A percentile compares a stretch with the other conserved stretches of the same genome.
phyloP scores from a whole-genome alignment of 164 flowering plant genomes.

The Tinospora cordifolia region DNA sequence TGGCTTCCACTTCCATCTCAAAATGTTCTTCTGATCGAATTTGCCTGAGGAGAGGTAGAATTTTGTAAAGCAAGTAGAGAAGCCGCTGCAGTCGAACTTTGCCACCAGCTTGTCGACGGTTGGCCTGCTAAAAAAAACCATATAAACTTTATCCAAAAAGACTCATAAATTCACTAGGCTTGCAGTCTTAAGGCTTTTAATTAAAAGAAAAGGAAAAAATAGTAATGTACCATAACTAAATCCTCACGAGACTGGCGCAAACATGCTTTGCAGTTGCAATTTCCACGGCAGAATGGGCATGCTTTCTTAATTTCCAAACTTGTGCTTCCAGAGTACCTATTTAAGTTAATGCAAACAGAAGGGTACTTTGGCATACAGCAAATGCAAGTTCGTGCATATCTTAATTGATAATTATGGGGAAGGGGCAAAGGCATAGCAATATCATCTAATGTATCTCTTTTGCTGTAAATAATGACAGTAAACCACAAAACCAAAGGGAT shows the following conservation, averaged over 20 bases:
- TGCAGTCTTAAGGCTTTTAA: background rate
- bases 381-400: background rate
- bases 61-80: conserved; percentile 44
- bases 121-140: conserved; percentile 27
- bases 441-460: background rate
- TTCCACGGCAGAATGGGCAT: conserved; percentile 68
- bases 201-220: background rate
- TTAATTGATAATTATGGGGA: background rate
- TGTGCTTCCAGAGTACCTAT: conserved; percentile 62
- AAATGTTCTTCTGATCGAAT: conserved; percentile 47
- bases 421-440: background rate
- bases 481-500: background rate
- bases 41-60: conserved; percentile 55
- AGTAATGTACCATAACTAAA: conserved; percentile 30
- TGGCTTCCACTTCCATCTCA: conserved; percentile 49
- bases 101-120: conserved; percentile 26
- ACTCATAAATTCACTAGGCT: background rate
- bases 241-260: conserved; percentile 43
- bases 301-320: conserved; percentile 38
- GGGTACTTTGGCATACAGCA: background rate
- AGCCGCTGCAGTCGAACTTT: conserved; percentile 39
- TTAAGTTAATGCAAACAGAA: conserved; percentile 13
- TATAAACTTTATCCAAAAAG: background rate
- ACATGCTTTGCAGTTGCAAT: conserved; percentile 80
- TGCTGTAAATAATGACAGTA: background rate